A percentile compares a stretch with the other conserved stretches of the same genome.
Evolutionary conservation across 1,284 basidiomycete species (phyloP).

Genomic region (Grifola frondosa): DNA sequence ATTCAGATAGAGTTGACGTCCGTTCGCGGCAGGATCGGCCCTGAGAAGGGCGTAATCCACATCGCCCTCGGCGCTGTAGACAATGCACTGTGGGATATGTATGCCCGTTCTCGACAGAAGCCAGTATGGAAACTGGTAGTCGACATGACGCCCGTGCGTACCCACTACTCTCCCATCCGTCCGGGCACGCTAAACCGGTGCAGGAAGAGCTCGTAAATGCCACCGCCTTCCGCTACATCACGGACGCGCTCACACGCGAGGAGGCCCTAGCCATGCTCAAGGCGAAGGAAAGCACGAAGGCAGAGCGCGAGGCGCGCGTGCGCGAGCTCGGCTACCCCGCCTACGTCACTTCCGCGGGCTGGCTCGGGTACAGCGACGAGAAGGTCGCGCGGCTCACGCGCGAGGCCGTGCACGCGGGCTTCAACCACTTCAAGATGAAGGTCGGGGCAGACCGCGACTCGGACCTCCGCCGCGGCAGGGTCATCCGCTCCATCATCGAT

Average conservation of each 20-base stretch:
- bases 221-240: constrained; percentile 89
- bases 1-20: too few relatives aligned
- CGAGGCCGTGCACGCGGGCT: constrained; percentile 82
- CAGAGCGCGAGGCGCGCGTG: constrained; percentile 74
- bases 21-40: constrained; percentile 67
- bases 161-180: not conserved
- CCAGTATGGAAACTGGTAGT: constrained; percentile 85
- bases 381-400: constrained; percentile 87
- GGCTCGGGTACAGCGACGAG: constrained; percentile 91
- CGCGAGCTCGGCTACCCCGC: constrained; percentile 82
- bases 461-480: constrained; percentile 82
- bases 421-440: constrained; percentile 98
- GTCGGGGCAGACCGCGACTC: constrained; percentile 83
- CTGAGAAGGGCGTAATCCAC: constrained; percentile 86
- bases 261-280: constrained; percentile 87
- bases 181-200: not conserved
- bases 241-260: constrained; percentile 88
- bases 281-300: constrained; percentile 74
- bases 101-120: constrained; percentile 71
- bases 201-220: constrained; percentile 86
- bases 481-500: constrained; percentile 94
- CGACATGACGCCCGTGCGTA: constrained; percentile 75
- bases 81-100: constrained; percentile 85
- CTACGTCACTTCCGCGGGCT: constrained; percentile 93
- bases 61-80: constrained; percentile 80